Conservation (phyloP, 140 eudicot species). For the Senecio squalidus region DNA sequence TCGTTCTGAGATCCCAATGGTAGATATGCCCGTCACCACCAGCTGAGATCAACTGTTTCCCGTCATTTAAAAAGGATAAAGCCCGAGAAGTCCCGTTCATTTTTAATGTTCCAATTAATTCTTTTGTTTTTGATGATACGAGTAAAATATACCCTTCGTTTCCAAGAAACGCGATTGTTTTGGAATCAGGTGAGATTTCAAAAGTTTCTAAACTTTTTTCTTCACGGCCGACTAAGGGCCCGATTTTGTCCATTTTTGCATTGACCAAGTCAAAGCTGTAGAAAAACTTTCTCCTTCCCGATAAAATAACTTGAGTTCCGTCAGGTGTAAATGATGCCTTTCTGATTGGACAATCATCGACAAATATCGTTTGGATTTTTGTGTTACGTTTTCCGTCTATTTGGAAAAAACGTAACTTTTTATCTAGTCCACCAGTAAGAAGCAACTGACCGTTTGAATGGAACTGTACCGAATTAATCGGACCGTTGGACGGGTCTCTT, state of each 20-base stretch:
- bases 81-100: slow-evolving; percentile 82
- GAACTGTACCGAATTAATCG: slow-evolving; percentile 61
- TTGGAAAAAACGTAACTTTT: slow-evolving; percentile 62
- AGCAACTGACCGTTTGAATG: slow-evolving; percentile 81
- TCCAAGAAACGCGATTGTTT: slow-evolving; percentile 74
- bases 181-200: slow-evolving; percentile 81
- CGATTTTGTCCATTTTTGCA: slow-evolving; percentile 51
- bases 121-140: slow-evolving; percentile 73
- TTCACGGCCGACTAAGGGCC: slow-evolving; percentile 71
- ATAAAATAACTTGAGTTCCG: slow-evolving; percentile 69
- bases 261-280: slow-evolving; percentile 63
- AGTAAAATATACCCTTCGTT: slow-evolving; percentile 69
- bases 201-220: slow-evolving; percentile 75
- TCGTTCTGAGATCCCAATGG: slow-evolving; percentile 83
- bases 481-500: slow-evolving; percentile 48
- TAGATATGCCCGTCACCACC: slow-evolving; percentile 84
- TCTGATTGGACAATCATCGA: slow-evolving; percentile 65
- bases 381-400: slow-evolving; percentile 75
- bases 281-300: slow-evolving; percentile 78
- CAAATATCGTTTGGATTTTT: slow-evolving; percentile 55
- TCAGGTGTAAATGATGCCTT: slow-evolving; percentile 71
- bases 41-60: slow-evolving; percentile 54
- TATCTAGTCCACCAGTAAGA: slow-evolving; percentile 67
- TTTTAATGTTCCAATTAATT: slow-evolving; percentile 67
- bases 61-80: slow-evolving; percentile 52